These are phyloP conservation scores for Strigomonas oncopelti DNA, from an alignment of 208 protist species.

Conservation along the genomic window DNA sequence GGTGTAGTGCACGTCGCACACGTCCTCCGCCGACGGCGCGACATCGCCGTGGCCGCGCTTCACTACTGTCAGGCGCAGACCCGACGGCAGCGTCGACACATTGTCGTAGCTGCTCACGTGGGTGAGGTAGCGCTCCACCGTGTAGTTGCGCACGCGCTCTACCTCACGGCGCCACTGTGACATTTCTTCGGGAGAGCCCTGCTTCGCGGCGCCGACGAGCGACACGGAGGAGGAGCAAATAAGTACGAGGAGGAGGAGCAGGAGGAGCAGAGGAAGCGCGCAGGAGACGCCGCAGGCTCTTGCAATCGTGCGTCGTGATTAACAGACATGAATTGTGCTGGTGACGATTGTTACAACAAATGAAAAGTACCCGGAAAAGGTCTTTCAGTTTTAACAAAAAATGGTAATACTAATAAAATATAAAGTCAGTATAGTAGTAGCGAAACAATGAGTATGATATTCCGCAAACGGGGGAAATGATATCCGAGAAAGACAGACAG, in stretches of 20 bases:
- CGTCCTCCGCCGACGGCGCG: conserved; percentile 39
- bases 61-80: conserved; percentile 58
- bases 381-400: no score
- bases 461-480: no score
- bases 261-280: conserved; percentile 7
- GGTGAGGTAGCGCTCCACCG: conserved; percentile 41
- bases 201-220: background rate
- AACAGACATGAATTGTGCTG: no score
- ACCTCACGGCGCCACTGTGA: conserved; percentile 45
- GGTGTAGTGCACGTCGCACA: conserved; percentile 74
- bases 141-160: conserved; percentile 39
- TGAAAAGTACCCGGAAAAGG: no score
- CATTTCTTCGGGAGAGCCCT: conserved; percentile 9
- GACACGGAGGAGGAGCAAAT: background rate
- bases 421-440: no score
- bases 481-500: no score
- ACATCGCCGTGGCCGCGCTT: conserved; percentile 44
- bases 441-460: no score
- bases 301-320: no score
- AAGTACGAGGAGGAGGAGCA: conserved; percentile 14
- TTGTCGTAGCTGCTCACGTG: conserved; percentile 29
- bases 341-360: no score
- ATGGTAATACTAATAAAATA: no score
- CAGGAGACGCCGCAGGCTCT: conserved; percentile 4
- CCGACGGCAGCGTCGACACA: conserved; percentile 67